Conservation (phyloP, 768 basidiomycete genomes). For the Paxillus involutus region DNA sequence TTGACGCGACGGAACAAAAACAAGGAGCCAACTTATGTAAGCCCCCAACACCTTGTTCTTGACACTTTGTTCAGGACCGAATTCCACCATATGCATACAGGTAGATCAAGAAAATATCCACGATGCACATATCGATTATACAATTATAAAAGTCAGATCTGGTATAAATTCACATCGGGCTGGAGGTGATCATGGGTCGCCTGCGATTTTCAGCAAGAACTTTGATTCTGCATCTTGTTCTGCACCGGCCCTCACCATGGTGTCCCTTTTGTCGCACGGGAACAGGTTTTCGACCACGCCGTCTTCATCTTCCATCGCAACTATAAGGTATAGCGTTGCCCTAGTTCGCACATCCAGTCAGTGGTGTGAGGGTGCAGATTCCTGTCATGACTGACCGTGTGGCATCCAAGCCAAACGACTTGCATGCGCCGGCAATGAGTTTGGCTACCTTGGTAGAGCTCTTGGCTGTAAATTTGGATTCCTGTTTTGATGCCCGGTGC, state of each 20-base stretch:
- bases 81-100: not conserved
- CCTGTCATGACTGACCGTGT: constrained; percentile 14
- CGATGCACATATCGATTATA: not conserved
- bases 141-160: not conserved
- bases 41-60: not conserved
- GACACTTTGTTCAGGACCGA: no score
- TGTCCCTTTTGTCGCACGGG: constrained; percentile 26
- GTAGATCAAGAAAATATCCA: not conserved
- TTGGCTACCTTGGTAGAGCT: constrained; percentile 30
- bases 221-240: constrained; percentile 20
- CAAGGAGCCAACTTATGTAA: not conserved
- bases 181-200: constrained; percentile 14
- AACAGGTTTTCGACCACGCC: constrained; percentile 29
- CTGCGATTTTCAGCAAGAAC: constrained; percentile 24
- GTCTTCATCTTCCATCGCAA: constrained; percentile 22
- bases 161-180: not conserved
- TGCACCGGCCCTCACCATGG: constrained; percentile 26
- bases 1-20: not conserved
- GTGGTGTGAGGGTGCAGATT: not conserved
- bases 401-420: constrained; percentile 25
- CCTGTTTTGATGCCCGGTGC: constrained; percentile 28
- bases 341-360: constrained; percentile 4
- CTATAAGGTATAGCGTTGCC: constrained; percentile 24
- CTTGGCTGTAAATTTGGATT: constrained; percentile 32
- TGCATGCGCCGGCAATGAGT: constrained; percentile 27